phyloP scores from a whole-genome alignment of 768 basidiomycete genomes.

The Lentinula raphanica region DNA sequence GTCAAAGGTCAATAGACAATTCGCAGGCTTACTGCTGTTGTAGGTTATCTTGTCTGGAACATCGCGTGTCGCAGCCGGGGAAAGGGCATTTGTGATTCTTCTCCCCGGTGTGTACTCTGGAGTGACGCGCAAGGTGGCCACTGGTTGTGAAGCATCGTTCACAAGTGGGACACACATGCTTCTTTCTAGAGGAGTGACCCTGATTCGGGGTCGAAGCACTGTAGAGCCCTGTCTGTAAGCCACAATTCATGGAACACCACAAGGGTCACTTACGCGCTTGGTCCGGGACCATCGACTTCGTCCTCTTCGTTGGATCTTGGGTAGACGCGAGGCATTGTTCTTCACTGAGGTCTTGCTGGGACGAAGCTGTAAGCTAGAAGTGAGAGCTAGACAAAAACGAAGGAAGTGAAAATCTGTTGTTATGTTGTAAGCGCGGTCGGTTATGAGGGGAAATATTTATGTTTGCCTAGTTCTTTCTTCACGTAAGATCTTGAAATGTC shows the following conservation, averaged over 20 bases:
- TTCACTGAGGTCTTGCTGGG: neutral
- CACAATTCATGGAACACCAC: neutral
- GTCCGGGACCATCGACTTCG: neutral
- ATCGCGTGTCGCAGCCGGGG: conserved; percentile 90
- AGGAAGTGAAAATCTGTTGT: neutral
- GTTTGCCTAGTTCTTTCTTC: conserved; percentile 2
- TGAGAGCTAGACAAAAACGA: neutral
- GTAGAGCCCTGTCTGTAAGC: neutral
- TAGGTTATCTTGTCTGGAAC: conserved; percentile 86
- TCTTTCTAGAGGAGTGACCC: conserved; percentile 30
- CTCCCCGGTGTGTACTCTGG: conserved; percentile 89
- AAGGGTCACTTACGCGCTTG: conserved; percentile 2
- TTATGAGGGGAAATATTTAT: conserved; percentile 1
- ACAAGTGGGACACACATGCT: conserved; percentile 68
- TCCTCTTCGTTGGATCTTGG: neutral
- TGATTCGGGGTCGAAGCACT: conserved; percentile 1
- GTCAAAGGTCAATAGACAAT: neutral
- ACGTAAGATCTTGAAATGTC: conserved; percentile 2
- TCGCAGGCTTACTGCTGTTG: conserved; percentile 44
- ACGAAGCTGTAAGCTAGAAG: neutral
- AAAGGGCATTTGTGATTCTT: conserved; percentile 91
- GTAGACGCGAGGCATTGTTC: conserved; percentile 5
- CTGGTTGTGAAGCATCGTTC: conserved; percentile 80
- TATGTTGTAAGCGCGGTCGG: conserved; percentile 4
- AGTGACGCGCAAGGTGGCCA: conserved; percentile 83